Evolutionary conservation across 2,329 filamentous ascomycete species (phyloP), one percentile per base, ranked within the genome.

Genomic region (Aspergillus luchuensis): DNA sequence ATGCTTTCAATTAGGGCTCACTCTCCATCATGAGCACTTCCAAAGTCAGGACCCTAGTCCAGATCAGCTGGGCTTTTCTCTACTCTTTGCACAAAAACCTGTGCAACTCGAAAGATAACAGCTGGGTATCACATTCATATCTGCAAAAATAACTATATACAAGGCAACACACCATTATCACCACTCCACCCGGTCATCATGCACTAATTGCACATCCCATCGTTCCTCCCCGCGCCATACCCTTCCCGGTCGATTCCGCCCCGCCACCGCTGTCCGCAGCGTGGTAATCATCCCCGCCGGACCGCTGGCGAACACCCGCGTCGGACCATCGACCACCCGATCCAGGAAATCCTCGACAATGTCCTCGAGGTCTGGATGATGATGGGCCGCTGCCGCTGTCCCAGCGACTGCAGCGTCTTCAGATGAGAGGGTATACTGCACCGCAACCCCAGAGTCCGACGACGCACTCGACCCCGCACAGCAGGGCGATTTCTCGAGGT

Each of bases 191-290:
- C 87, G 80, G 74, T 88, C 85, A 72, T 89, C 87, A 69, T 84
- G 86, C 30, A 85, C 74, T 36, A 89, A 74, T 51, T 77, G 72
- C 2, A 89, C 85, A 68, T 87, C 82, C 51, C 78, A 84, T 39
- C 79, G 78, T 66, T 83, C 82, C 21, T 87, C 79, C 0, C 86
- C 85, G 57, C 73, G 82, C 86, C 85, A 88, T 8, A 88, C 85
- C 64, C 77, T 81, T 0, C 69, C 65, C 0, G 80, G 82, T 7
- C 79, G 79, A 71, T 88, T 89, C 43, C 79, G 80, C 7, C 75
- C 5, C 55, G 64, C 3, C 59, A 75, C 8, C 57, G 85, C 21
- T 67, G 84, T 1, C 53, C 61, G 4, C 61, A 68, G 1, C 74
- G 85, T 1, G 54, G 77, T 0, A 58, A 68, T 3, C 83, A 89